Evolutionary conservation across 73 alveolate genomes (phyloP), one percentile per base, ranked within the genome.

Genomic region (Breviolum minutum): DNA sequence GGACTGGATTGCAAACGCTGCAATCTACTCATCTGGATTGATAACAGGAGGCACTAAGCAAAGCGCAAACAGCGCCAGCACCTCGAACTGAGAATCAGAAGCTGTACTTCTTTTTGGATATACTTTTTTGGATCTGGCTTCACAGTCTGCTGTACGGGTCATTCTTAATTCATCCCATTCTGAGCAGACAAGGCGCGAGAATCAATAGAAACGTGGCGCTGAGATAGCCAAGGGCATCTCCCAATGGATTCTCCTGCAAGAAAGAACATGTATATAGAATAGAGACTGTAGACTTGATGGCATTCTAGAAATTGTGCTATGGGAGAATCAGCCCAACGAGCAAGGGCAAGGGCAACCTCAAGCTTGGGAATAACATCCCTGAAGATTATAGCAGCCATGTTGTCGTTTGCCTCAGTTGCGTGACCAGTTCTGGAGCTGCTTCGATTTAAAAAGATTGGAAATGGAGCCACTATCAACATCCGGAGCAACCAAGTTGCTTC

Each of bases 31-130:
- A 40, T 90, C 96, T 19, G 96, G 96, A 29, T 89, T 89, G 80
- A 92, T 80, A 26, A 92, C 90, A 8, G 98, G 98, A 19, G 98
- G 98, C 90, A 92, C 90, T 89, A 92, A 30, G 90, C 98, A 92
- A 54, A 92, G 83, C 26, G 90, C 63, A 40, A 92, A 92, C 0
- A 80, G 80, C 11, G 68, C 79, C 48, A 92, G 90, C 61, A 92
- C 90, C 98, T 92, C n/a, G 64, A 30, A 24, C 20, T 19, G 19
- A 32, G 54, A 40, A 40, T 40, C 54, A 40, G 1, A 14, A 14
- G 20, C n/a, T 11, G 30, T 24, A 69, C 79, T 16, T 69, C 27
- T 69, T 24, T 24, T 16, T 54, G 40, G 86, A n/a, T n/a, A n/a
- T 7, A 20, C 63, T 29, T 22, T 4, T 16, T 8, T 40, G 91